Base-by-base conservation (phyloP, 2,329 filamentous ascomycete genomes). In the Neofusicoccum ribis region DNA sequence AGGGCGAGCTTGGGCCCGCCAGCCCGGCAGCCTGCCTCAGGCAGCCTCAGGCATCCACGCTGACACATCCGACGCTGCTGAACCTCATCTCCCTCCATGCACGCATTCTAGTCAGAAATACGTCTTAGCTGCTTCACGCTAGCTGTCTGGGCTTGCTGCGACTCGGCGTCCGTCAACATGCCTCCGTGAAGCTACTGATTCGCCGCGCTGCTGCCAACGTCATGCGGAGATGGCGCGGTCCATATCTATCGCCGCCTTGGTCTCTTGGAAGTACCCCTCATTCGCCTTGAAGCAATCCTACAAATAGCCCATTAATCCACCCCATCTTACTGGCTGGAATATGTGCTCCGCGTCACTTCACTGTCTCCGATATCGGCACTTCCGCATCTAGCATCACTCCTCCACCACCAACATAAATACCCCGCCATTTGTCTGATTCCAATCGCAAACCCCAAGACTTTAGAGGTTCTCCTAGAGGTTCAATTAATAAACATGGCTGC, bases 391-490 rank as follows among this genome's bases (percentile, higher is more conserved):
- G 60, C 60, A 52, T 37, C n/a, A 15, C 15, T 46, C 15, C 39
- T 59, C 39, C 39, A 46, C n/a, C 46, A 43, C 20, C 20, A 15
- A 51, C 47, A 51, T 63, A 51, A 63, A 63, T 51, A 63, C 60
- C 60, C 46, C 47, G 36, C 60, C 15, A 20, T 11, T 23, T 39
- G 58, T 36, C 41, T 37, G 6, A 1, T 31, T 12, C 15, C 5
- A 15, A 8, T n/a, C 20, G 5, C 44, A 11, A 34, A 17, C 47
- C 37, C 1, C 46, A 3, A 23, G 39, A 23, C 14, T 14, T 7
- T 23, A 5, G 31, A 17, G 2, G 0, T 41, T 14, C 3, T 12
- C 4, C 36, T 14, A 11, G 31, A 49, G 15, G 3, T 23, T 36
- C 5, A 23, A 17, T 1, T 15, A 5, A 3, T 6, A 12, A 58